Conservation (phyloP, 164 flowering plant species). For the Taxillus chinensis region DNA sequence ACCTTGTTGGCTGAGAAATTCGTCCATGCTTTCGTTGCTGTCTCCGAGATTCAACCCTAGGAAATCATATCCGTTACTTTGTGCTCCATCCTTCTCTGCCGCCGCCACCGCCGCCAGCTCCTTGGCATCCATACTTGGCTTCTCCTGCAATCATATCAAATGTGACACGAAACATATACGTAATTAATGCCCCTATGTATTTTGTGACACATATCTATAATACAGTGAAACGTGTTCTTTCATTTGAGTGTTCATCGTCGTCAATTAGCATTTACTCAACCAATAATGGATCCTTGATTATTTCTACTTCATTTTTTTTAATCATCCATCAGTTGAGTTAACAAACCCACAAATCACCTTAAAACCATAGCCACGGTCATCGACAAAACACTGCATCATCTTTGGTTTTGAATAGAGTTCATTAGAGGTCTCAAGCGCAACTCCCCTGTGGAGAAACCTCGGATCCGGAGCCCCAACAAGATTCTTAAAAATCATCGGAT, state of each 20-base stretch:
- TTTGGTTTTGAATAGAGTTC: slow-evolving; percentile 54
- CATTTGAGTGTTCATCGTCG: neutral
- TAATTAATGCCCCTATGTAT: neutral
- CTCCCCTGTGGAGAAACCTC: neutral
- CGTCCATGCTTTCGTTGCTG: neutral
- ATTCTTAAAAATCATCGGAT: too few species aligned
- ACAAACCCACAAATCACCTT: slow-evolving; percentile 14
- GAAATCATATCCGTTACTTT: slow-evolving; percentile 8
- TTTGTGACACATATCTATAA: neutral
- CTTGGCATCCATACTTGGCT: slow-evolving; percentile 1
- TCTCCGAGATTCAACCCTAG: slow-evolving; percentile 2
- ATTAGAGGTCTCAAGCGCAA: slow-evolving; percentile 14
- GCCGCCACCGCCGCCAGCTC: neutral
- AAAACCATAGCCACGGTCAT: slow-evolving; percentile 13
- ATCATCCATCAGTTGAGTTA: neutral
- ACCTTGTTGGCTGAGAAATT: neutral
- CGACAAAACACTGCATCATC: neutral
- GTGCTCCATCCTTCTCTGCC: neutral
- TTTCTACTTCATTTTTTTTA: slow-evolving; percentile 1
- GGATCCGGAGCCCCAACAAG: slow-evolving; percentile 1
- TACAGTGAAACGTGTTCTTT: neutral
- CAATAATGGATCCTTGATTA: neutral
- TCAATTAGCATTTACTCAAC: neutral
- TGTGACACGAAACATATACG: neutral
- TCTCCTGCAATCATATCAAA: slow-evolving; percentile 13